These are phyloP conservation scores for Sphaerulina musiva DNA, from an alignment of 2,329 filamentous ascomycete genomes.

Conservation along the genomic window DNA sequence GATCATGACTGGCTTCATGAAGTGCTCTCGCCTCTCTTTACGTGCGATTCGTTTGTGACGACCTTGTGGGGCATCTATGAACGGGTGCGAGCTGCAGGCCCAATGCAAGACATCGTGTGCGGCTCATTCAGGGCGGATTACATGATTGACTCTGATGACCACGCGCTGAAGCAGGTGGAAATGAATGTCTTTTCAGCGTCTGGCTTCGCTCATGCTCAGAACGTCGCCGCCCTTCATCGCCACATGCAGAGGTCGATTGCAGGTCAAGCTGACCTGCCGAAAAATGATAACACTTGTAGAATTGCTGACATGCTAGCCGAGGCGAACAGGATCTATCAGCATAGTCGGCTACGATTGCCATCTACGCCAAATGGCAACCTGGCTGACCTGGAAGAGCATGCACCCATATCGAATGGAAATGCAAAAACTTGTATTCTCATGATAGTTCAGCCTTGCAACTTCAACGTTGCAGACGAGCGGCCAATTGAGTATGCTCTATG, in stretches of 20 bases:
- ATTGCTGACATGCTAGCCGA: slow-evolving; percentile 31
- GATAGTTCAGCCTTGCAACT: slow-evolving; percentile 41
- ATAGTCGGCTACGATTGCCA: slow-evolving; percentile 1
- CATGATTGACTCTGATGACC: slow-evolving; percentile 33
- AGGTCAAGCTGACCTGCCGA: slow-evolving; percentile 24
- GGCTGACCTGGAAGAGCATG: background rate
- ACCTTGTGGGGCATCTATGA: slow-evolving; percentile 37
- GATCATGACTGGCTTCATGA: slow-evolving; percentile 37
- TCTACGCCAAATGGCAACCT: background rate
- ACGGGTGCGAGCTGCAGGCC: slow-evolving; percentile 29
- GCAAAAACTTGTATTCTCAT: slow-evolving; percentile 35
- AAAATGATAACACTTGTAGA: slow-evolving; percentile 31
- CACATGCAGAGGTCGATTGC: slow-evolving; percentile 25
- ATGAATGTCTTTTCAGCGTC: slow-evolving; percentile 43
- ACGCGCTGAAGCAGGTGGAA: slow-evolving; percentile 41
- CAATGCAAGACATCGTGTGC: slow-evolving; percentile 32
- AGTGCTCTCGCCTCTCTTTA: slow-evolving; percentile 31
- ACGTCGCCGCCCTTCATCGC: slow-evolving; percentile 39
- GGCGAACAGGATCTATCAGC: slow-evolving; percentile 35
- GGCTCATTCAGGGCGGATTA: slow-evolving; percentile 43
- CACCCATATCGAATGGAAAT: background rate
- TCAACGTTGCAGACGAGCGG: slow-evolving; percentile 43
- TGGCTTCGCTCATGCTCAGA: slow-evolving; percentile 38
- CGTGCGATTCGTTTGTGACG: slow-evolving; percentile 33
- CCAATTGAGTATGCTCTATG: slow-evolving; percentile 42